Conservation (phyloP, 208 protist genomes). For the Novymonas esmeraldas region DNA sequence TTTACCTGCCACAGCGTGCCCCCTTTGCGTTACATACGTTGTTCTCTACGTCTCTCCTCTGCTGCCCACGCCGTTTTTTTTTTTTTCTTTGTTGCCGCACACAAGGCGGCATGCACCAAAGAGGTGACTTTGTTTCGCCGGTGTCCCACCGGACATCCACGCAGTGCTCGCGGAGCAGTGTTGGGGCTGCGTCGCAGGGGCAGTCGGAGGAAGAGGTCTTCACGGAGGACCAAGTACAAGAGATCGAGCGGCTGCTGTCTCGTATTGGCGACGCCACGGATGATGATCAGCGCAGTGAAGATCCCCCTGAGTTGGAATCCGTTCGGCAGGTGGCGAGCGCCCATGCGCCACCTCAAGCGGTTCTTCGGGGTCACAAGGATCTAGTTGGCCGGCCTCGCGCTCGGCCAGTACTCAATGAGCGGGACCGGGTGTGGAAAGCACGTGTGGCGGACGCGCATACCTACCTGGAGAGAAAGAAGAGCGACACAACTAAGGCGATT, state of each 20-base stretch:
- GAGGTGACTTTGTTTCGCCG: not conserved
- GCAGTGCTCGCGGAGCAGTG: not conserved
- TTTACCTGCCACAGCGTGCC: too few relatives aligned
- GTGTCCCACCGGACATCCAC: not conserved
- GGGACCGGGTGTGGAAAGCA: constrained; percentile 6
- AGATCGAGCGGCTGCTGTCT: constrained; percentile 23
- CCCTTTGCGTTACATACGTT: too few relatives aligned
- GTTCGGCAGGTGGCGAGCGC: not conserved
- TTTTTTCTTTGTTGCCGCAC: too few relatives aligned
- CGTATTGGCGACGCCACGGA: constrained; percentile 12
- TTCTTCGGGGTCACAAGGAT: not conserved
- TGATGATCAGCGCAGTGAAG: not conserved
- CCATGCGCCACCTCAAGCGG: not conserved
- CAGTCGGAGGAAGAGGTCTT: not conserved
- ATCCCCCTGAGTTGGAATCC: not conserved
- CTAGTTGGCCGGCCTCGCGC: not conserved
- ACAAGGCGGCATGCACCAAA: too few relatives aligned
- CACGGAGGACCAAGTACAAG: constrained; percentile 23
- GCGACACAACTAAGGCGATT: constrained; percentile 6
- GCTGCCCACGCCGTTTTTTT: too few relatives aligned
- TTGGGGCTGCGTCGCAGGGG: not conserved
- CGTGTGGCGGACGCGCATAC: constrained; percentile 24
- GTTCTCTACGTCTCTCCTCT: too few relatives aligned
- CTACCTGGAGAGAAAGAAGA: constrained; percentile 13
- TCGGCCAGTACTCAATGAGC: not conserved